A percentile compares a stretch with the other conserved stretches of the same genome.
Evolutionary conservation across 2,329 filamentous ascomycete genomes (phyloP).

Genomic region (Trichophyton benhamiae): DNA sequence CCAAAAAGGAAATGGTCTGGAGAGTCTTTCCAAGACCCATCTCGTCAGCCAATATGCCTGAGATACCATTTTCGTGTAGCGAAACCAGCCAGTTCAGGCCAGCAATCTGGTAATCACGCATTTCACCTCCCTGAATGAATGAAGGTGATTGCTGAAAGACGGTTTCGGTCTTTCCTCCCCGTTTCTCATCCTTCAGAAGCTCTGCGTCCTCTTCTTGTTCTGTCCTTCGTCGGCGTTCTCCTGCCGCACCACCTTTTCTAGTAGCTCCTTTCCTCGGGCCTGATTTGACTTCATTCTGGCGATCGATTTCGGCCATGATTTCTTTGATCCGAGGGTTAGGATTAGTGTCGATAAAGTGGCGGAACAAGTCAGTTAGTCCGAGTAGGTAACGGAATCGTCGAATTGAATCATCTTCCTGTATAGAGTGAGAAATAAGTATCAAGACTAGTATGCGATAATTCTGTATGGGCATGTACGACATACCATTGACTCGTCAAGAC

Average conservation of each 20-base stretch:
- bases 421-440: constrained; percentile 12
- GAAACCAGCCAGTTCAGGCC: constrained; percentile 97
- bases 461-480: background rate
- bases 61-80: constrained; percentile 96
- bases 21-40: constrained; percentile 98
- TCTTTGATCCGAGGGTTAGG: constrained; percentile 89
- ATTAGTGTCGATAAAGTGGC: constrained; percentile 97
- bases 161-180: constrained; percentile 70
- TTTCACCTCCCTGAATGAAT: constrained; percentile 71
- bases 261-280: constrained; percentile 60
- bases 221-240: constrained; percentile 69
- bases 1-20: constrained; percentile 92
- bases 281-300: constrained; percentile 67
- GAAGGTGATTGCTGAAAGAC: constrained; percentile 87
- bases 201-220: constrained; percentile 98
- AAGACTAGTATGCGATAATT: background rate
- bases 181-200: constrained; percentile 70
- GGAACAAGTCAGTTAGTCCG: constrained; percentile 89
- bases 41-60: constrained; percentile 91
- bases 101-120: constrained; percentile 94
- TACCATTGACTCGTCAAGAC: constrained; percentile 83
- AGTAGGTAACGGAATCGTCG: constrained; percentile 88
- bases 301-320: constrained; percentile 87
- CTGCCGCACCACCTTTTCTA: constrained; percentile 73
- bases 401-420: constrained; percentile 84